phyloP scores from a whole-genome alignment of 2,329 filamentous ascomycete genomes.

The Rhinocladiella similis region DNA sequence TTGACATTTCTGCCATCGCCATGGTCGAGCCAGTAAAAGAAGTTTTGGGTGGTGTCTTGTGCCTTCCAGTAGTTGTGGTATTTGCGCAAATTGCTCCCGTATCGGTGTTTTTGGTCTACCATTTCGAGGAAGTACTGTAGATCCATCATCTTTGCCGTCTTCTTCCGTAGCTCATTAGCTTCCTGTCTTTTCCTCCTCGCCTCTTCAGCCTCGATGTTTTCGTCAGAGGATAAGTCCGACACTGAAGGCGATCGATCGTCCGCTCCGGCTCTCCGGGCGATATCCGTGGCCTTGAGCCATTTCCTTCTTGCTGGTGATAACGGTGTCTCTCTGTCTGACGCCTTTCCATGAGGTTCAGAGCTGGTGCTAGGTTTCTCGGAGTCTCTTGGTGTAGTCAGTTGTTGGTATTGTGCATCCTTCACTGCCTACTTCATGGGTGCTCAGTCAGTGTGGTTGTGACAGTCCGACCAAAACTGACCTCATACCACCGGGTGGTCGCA shows the following conservation, averaged over 20 bases:
- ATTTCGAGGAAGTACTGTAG: conserved; percentile 83
- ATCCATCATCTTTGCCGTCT: conserved; percentile 76
- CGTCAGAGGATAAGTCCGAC: conserved; percentile 31
- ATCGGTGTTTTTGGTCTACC: conserved; percentile 83
- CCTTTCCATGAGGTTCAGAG: background rate
- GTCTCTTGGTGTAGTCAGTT: conserved; percentile 47
- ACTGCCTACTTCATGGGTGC: conserved; percentile 52
- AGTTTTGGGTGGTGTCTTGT: conserved; percentile 76
- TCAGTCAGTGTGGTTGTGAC: conserved; percentile 30
- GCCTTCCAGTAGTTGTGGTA: conserved; percentile 87
- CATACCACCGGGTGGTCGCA: conserved; percentile 69
- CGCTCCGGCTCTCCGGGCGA: conserved; percentile 70
- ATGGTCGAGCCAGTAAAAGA: conserved; percentile 90
- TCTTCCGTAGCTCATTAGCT: conserved; percentile 59
- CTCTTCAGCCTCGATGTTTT: conserved; percentile 44
- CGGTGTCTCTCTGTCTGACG: background rate
- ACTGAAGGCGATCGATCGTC: conserved; percentile 53
- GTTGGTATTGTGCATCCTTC: conserved; percentile 58
- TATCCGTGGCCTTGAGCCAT: conserved; percentile 72
- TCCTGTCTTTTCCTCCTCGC: conserved; percentile 44
- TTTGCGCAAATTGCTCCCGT: conserved; percentile 75
- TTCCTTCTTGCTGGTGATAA: conserved; percentile 59
- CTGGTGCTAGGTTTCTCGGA: background rate
- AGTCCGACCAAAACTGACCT: conserved; percentile 52
- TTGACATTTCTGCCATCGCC: conserved; percentile 73